Evolutionary conservation across 176 grass and related monocot species (phyloP), one percentile per base, ranked within the genome.

Genomic region (Paspalum vaginatum): DNA sequence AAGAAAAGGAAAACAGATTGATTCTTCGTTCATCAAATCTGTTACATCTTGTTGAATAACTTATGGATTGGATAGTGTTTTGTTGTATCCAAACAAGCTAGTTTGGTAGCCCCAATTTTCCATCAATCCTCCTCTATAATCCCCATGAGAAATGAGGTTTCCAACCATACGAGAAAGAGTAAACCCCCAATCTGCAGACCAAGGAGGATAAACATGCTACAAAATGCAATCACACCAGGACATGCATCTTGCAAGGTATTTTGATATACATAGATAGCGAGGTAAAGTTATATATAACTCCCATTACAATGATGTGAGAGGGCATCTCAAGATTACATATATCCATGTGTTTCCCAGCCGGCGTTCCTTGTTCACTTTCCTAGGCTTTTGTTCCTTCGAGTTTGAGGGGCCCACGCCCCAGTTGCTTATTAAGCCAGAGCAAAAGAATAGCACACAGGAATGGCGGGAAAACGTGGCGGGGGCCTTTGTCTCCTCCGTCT

Each of bases 271-370:
- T 49, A 81, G 69, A 79, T 51, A 56, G 42, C 22, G 56, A 37
- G 45, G 38, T 17, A 67, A 26, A 38, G 47, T 50, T 61, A 67
- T 68, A 67, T 68, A 78, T 79, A 67, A 81, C 85, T 81, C 70
- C 78, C 78, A 81, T 87, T 88, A 88, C 80, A 88, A 60, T 72
- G 74, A 15, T 79, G 67, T 74, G 61, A 84, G 80, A 79, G 80
- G 80, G 68, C 80, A 79, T 60, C 47, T 51, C 4, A 61, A 84
- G 61, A 68, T 74, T 68, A 84, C 59, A 79, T 74, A 84, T 60
- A 54, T 27, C 51, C 52, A 61, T 22, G 68, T 68, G 17, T 38
- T 8, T 12, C 18, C 43, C 66, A 78, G 65, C 56, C 38, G 38
- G 52, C 66, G 27, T 46, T 22, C 41, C 14, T 45, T 48, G 38